Evolutionary conservation across 2,329 filamentous ascomycete species (phyloP).

Genomic region (Fusarium chaquense): DNA sequence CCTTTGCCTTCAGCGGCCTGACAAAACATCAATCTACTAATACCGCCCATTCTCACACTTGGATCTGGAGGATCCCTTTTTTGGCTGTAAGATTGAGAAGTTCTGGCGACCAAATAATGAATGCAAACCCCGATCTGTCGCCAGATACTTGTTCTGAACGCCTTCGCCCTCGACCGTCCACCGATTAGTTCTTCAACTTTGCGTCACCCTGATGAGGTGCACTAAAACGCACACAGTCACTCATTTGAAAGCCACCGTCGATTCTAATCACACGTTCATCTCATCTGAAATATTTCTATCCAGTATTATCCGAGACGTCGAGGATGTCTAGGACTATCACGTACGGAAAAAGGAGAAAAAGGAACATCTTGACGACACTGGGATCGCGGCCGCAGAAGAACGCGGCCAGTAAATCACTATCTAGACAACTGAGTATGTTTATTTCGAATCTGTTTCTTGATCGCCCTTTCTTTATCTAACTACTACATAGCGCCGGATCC

Average conservation of each 20-base stretch:
- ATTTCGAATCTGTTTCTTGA: background rate
- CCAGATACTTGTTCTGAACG: background rate
- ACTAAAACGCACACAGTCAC: constrained; percentile 2
- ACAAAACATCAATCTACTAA: background rate
- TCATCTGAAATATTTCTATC: background rate
- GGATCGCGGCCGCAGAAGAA: constrained; percentile 46
- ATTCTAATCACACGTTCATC: background rate
- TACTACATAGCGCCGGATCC: background rate
- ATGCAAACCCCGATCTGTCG: background rate
- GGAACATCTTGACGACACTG: constrained; percentile 46
- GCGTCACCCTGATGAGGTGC: background rate
- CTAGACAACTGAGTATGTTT: constrained; percentile 37
- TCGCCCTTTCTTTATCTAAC: constrained; percentile 1
- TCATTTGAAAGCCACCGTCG: background rate
- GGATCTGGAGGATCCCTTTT: constrained; percentile 10
- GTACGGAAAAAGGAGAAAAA: constrained; percentile 50
- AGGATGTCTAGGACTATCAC: constrained; percentile 45
- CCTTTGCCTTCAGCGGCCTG: background rate
- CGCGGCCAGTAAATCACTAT: constrained; percentile 25
- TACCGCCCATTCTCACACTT: background rate
- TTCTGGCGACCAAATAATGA: constrained; percentile 2
- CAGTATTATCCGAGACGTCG: background rate
- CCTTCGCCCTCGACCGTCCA: background rate
- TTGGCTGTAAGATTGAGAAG: constrained; percentile 12
- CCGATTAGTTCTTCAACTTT: constrained; percentile 7